These are phyloP conservation scores for Babesia divergens DNA, from an alignment of 169 alveolate species.

Conservation along the genomic window DNA sequence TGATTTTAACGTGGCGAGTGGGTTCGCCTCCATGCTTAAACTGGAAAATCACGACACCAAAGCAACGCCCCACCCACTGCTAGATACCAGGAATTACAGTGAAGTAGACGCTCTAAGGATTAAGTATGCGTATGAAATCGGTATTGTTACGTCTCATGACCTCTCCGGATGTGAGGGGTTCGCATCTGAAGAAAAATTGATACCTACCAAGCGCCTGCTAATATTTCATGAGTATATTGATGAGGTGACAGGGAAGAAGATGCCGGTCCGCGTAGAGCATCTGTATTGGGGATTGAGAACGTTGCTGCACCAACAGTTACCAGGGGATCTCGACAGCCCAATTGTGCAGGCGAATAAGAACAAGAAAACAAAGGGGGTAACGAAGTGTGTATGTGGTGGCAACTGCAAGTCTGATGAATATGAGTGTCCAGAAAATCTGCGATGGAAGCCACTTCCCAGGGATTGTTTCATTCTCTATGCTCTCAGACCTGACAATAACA, in stretches of 20 bases:
- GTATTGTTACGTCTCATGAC: conserved; percentile 55
- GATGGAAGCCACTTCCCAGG: conserved; percentile 73
- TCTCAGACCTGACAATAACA: conserved; percentile 69
- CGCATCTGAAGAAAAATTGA: conserved; percentile 55
- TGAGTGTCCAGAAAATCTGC: conserved; percentile 52
- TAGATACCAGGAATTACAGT: not conserved
- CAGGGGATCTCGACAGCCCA: conserved; percentile 37
- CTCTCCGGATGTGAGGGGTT: conserved; percentile 65
- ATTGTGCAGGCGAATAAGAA: conserved; percentile 13
- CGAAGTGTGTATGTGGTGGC: conserved; percentile 58
- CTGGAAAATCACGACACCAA: conserved; percentile 16
- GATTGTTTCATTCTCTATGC: conserved; percentile 78
- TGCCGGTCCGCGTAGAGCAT: conserved; percentile 54
- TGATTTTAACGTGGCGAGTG: conserved; percentile 40
- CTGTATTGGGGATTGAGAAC: conserved; percentile 63
- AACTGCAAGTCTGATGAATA: conserved; percentile 42
- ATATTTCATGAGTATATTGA: conserved; percentile 37
- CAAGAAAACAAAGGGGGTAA: conserved; percentile 39
- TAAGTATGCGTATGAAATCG: conserved; percentile 48
- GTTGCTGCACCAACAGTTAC: conserved; percentile 40
- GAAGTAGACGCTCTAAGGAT: conserved; percentile 34
- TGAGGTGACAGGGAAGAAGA: conserved; percentile 13
- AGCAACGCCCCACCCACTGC: conserved; percentile 17
- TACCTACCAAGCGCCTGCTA: conserved; percentile 56
- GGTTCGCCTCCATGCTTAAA: conserved; percentile 58